phyloP scores from a whole-genome alignment of 495 filamentous ascomycete genomes.

The Thermothielavioides terrestris region DNA sequence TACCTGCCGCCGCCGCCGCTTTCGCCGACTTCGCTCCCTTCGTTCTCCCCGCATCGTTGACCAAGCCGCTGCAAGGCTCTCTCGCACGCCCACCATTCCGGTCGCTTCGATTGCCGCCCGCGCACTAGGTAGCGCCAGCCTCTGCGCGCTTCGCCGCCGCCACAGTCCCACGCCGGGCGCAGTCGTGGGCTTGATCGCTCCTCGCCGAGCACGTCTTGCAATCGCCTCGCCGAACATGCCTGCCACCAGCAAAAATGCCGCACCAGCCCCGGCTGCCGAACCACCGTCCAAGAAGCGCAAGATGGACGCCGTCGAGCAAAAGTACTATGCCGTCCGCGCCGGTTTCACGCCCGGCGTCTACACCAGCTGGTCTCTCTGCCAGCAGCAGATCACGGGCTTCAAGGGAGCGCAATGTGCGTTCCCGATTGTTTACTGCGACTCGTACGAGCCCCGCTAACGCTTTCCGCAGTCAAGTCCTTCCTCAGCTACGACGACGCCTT shows the following conservation, averaged over 20 bases:
- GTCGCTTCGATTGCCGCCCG: neutral
- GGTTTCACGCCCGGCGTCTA: slow-evolving; percentile 83
- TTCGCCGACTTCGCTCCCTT: slow-evolving; percentile 1
- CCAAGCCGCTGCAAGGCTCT: neutral
- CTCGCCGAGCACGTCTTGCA: neutral
- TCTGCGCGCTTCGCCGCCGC: neutral
- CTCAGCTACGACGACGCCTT: slow-evolving; percentile 65
- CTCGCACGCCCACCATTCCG: too few species aligned
- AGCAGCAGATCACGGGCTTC: slow-evolving; percentile 75
- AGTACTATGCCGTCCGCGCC: slow-evolving; percentile 80
- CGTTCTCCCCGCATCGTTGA: neutral
- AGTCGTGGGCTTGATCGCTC: neutral
- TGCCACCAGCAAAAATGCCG: neutral
- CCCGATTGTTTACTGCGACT: neutral
- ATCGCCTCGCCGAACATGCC: neutral
- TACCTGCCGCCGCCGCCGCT: slow-evolving; percentile 4
- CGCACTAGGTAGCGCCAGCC: neutral
- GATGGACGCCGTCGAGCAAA: slow-evolving; percentile 36
- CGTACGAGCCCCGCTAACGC: slow-evolving; percentile 7
- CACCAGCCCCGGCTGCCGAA: neutral
- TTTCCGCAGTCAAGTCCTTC: slow-evolving; percentile 69
- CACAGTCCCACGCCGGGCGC: neutral
- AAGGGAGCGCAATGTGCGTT: slow-evolving; percentile 65
- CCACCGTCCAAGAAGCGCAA: slow-evolving; percentile 34
- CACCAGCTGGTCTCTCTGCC: slow-evolving; percentile 69